Conservation (phyloP, 352 stramenopile genomes). For the Phytophthora cactorum region DNA sequence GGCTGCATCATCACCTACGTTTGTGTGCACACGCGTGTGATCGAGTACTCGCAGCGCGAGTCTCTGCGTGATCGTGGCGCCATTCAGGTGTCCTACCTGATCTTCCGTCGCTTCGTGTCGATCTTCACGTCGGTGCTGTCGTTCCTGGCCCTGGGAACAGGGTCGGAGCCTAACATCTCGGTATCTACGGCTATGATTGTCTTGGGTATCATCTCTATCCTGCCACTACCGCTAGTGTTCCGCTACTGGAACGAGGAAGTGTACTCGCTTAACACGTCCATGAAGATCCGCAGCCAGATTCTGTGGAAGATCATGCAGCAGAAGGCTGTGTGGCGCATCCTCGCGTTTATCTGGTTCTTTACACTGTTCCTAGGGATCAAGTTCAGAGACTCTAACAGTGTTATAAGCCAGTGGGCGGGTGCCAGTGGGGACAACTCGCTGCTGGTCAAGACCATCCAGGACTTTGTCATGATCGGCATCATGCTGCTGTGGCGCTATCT, state of each 20-base stretch:
- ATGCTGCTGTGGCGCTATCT: constrained; percentile 61
- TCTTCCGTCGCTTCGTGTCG: constrained; percentile 65
- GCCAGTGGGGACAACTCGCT: constrained; percentile 52
- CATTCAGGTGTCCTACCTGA: constrained; percentile 66
- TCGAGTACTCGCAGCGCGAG: constrained; percentile 70
- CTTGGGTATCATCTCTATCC: constrained; percentile 58
- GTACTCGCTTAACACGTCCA: constrained; percentile 64
- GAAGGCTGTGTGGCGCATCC: constrained; percentile 73
- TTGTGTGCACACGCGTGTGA: constrained; percentile 66
- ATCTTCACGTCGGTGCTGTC: constrained; percentile 61
- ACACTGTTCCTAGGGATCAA: constrained; percentile 62
- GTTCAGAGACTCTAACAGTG: constrained; percentile 53
- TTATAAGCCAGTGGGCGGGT: constrained; percentile 50
- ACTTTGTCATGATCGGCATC: constrained; percentile 62
- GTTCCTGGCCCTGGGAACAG: constrained; percentile 53
- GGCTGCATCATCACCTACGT: constrained; percentile 75
- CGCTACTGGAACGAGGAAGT: constrained; percentile 70
- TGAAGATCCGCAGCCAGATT: constrained; percentile 67
- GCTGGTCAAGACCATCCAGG: constrained; percentile 50
- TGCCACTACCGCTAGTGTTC: constrained; percentile 57
- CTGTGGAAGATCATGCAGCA: constrained; percentile 84
- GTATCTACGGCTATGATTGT: constrained; percentile 53
- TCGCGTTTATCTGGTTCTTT: constrained; percentile 72
- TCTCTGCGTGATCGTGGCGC: constrained; percentile 59
- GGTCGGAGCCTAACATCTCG: constrained; percentile 41